phyloP scores from a whole-genome alignment of 257 asterid genomes.

The Nicotiana knightiana region DNA sequence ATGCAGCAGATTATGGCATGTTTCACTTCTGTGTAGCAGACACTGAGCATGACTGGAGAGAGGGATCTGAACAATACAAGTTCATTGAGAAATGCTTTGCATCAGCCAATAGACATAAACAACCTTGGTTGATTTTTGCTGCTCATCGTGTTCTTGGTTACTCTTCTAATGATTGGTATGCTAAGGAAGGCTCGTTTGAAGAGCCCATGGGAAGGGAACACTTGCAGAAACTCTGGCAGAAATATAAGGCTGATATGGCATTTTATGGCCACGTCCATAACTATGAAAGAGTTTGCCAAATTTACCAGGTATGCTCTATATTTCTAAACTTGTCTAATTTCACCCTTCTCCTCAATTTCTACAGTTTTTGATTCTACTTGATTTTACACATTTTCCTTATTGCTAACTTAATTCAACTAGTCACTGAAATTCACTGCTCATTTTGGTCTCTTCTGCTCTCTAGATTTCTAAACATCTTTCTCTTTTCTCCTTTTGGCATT shows the following conservation, averaged over 20 bases:
- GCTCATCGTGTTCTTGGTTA: slow-evolving; percentile 26
- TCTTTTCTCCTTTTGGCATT: no score
- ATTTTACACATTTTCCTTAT: neutral
- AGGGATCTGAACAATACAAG: slow-evolving; percentile 37
- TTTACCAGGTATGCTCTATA: neutral
- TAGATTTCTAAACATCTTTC: no score
- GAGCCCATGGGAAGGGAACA: slow-evolving; percentile 12
- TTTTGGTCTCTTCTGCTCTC: no score
- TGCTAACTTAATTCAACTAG: neutral
- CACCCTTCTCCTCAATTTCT: neutral
- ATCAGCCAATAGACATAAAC: slow-evolving; percentile 32
- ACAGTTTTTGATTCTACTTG: neutral
- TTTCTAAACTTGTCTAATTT: neutral
- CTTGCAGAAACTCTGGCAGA: slow-evolving; percentile 7
- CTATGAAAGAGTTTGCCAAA: slow-evolving; percentile 7
- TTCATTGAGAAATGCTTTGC: slow-evolving; percentile 34
- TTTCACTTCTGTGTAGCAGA: slow-evolving; percentile 34
- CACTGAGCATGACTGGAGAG: slow-evolving; percentile 42
- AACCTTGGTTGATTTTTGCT: slow-evolving; percentile 35
- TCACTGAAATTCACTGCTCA: no score
- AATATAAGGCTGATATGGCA: slow-evolving; percentile 8
- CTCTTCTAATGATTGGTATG: slow-evolving; percentile 27
- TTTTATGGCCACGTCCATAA: neutral
- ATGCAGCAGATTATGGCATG: slow-evolving; percentile 41
- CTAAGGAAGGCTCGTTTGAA: neutral